Evolutionary conservation across 805 yeast genomes (phyloP), one percentile per base, ranked within the genome.

Genomic region (Cyberlindnera veronae): DNA sequence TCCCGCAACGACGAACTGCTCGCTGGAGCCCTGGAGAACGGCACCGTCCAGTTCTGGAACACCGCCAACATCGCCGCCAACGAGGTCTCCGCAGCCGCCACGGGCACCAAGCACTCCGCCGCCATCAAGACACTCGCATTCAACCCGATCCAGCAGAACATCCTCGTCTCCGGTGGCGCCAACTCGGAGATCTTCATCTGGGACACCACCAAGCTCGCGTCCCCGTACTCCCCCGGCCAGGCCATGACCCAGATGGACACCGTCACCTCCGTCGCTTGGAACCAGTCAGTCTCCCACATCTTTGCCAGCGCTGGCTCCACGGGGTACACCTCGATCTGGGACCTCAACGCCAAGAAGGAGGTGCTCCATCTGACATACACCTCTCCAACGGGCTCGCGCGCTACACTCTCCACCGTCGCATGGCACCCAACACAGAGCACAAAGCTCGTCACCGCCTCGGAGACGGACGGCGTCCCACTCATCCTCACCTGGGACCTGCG

Each of bases 371-470:
- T 93, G 59, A 75, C 79, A 41, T 86, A 87, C 62, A 68, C 80
- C 17, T 79, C 82, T 7, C 53, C 60, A 16, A 61, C 70, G 4
- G 64, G 68, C 13, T 60, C 69, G 21, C 76, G 83, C 55, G 82
- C 89, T 18, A 82, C 81, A 41, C 73, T 91, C 36, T 79, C 95
- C 26, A 74, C 76, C 45, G 95, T 93, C 12, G 88, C 83, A 43
- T 93, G 99, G 99, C 97, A 93, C 62, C 99, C 99, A 41, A 66
- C 74, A 32, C 82, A 81, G 64, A 79, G 91, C 43, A 91, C 98
- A 13, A 83, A 79, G 59, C 75, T 93, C 44, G 79, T 85, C 20
- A 91, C 98, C 19, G 96, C 95, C 20, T 81, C 93, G 21, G 89
- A 83, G 45, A 76, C 79, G 42, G 97, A 90, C 62, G 68, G 73